Evolutionary conservation across 306 rosid species (phyloP).

Genomic region (Rosa persica): DNA sequence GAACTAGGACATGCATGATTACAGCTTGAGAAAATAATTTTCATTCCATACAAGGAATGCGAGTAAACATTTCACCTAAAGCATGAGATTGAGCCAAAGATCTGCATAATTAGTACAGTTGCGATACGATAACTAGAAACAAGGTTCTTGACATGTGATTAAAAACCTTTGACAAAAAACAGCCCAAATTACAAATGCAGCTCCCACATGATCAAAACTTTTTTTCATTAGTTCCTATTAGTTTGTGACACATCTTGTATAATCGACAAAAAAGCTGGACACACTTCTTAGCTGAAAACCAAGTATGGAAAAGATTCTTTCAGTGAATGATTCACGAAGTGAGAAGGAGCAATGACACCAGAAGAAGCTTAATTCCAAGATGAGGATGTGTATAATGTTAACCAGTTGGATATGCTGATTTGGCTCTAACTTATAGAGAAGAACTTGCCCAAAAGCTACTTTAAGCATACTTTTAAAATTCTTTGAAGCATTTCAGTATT

Average conservation of each 20-base stretch:
- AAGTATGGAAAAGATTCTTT: not conserved
- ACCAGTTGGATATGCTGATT: not conserved
- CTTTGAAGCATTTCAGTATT: not conserved
- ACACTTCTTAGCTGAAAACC: constrained; percentile 6
- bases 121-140: not conserved
- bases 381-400: not conserved
- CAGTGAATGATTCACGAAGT: not conserved
- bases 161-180: not conserved
- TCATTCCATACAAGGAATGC: not conserved
- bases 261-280: not conserved
- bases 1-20: not conserved
- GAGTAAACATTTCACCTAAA: not conserved
- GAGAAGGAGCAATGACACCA: not conserved
- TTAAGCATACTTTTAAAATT: not conserved
- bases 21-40: not conserved
- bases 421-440: not conserved
- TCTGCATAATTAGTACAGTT: not conserved
- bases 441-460: not conserved
- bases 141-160: not conserved
- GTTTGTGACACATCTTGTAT: not conserved
- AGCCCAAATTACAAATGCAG: not conserved
- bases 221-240: not conserved
- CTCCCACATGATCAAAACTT: not conserved
- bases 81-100: not conserved
- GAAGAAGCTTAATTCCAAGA: not conserved